These are phyloP conservation scores for Thozetella sp. DNA, from an alignment of 495 filamentous ascomycete genomes.

Conservation along the genomic window DNA sequence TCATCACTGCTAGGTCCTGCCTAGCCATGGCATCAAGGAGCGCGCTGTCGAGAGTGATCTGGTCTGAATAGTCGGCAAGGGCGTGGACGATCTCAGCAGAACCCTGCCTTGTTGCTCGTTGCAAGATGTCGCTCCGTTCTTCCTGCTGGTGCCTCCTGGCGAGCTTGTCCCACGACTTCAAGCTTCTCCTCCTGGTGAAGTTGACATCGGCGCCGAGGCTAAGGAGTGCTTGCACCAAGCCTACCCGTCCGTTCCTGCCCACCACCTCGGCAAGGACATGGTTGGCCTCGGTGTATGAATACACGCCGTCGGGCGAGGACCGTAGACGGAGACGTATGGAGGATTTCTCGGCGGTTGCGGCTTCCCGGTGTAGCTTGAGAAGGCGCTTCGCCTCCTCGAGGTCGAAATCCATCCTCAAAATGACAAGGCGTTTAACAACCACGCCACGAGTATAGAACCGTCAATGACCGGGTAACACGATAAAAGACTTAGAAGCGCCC, in stretches of 20 bases:
- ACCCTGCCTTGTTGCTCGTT: conserved; percentile 22
- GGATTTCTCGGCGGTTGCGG: conserved; percentile 12
- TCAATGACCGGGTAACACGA: too few relatives aligned
- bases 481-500: too few relatives aligned
- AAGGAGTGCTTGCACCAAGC: conserved; percentile 25
- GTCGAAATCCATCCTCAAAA: conserved; percentile 16
- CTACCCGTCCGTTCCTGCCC: conserved; percentile 22
- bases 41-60: conserved; percentile 26
- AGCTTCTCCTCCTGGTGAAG: conserved; percentile 20
- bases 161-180: conserved; percentile 18
- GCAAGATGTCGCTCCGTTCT: conserved; percentile 24
- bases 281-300: conserved; percentile 27
- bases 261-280: conserved; percentile 24
- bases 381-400: conserved; percentile 23
- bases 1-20: conserved; percentile 19
- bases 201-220: conserved; percentile 30
- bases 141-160: conserved; percentile 11
- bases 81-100: conserved; percentile 22
- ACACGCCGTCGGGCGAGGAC: conserved; percentile 15
- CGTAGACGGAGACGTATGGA: conserved; percentile 16
- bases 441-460: not conserved
- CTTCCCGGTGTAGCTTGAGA: conserved; percentile 19
- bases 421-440: not conserved
- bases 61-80: conserved; percentile 27
- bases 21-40: conserved; percentile 26